Base-by-base conservation (phyloP, 345 rosid genomes). In the Gossypium raimondii region DNA sequence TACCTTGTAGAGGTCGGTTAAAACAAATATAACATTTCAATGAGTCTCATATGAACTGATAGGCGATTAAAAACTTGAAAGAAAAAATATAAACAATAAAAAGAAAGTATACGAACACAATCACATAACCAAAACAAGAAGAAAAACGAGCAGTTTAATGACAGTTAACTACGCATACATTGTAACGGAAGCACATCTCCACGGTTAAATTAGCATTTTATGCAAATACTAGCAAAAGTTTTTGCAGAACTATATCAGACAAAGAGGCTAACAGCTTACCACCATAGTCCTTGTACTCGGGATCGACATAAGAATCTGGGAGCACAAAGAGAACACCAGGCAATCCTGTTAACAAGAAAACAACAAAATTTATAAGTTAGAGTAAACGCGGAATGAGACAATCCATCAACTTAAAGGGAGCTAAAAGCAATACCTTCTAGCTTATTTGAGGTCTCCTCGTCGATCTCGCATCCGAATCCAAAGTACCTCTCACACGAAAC, bases 401-500 rank as follows among this genome's bases (percentile, higher is more conserved):
- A 55, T 9, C 2, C 53, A 47, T 7, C 27, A 51, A 74, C 25
- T 17, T 20, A 56, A 74, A 47, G 11, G 57, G 38, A 7, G 18
- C 6, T 18, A 16, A 77, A 2, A 69, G 68, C 55, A 74, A 51
- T 20, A 96, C 98, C 97, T 87, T 96, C 97, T 1, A 96, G 89
- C 89, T 91, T 92, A 82, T 89, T 86, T 0, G 97, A 87, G 12
- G 99, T 96, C 81, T 93, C 99, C 87, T 93, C 97, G 55, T 92
- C 99, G 78, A 96, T 81, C 86, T 95, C 97, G 72, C 97, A 89
- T 9, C 99, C 99, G 50, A 95, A 95, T 7, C 98, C 99, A 69
- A 93, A 83, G 78, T 95, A 95, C 80, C 97, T 91, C 82, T 93
- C 99, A n/a, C 97, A 96, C 0, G 97, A 96, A 55, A 93, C 97